Evolutionary conservation across 2,329 filamentous ascomycete genomes (phyloP), one percentile per base, ranked within the genome.

Genomic region (Ascochyta pisi): DNA sequence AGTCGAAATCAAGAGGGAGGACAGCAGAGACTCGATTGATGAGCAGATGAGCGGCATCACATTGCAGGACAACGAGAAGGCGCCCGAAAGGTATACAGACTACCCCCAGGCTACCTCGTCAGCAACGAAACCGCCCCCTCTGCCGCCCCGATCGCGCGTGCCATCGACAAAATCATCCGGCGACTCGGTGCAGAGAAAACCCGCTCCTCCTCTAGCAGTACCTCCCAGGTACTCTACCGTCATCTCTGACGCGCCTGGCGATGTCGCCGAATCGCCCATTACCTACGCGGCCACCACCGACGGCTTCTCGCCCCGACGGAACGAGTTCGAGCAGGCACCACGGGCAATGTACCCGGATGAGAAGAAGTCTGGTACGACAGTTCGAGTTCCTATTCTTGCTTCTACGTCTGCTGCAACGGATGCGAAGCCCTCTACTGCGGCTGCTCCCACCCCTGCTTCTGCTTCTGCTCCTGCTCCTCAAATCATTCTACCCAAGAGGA

Each of bases 161-260:
- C 57, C 63, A 26, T 70, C 71, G 2, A 49, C 64, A 4, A 66
- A 65, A 39, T 67, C 71, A 22, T 68, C 70, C 12, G 62, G 59
- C 44, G 71, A 75, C 26, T 62, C 64, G 10, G 65, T 70, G n/a
- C 68, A 66, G 51, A 73, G 78, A 19, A 80, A 80, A 53, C 77
- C 78, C 26, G 77, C 77, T 24, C 78, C 78, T 19, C 69, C 75
- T 10, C 63, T 77, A 8, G 62, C 67, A 48, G 70, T 76, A 5
- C 78, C 78, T 23, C 78, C 79, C 10, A 66, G 78, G 22, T 79
- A 82, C 55, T 81, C 79, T 7, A 73, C 74, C 2, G 65, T 80
- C 37, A 73, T 80, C 47, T 72, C 76, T 24, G 77, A 78, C 39
- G 66, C 65, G 33, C 68, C 67, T 19, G 53, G 70, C 39, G 68